Evolutionary conservation across 2,329 filamentous ascomycete species (phyloP).

Genomic region (Trichophaea hybrida): DNA sequence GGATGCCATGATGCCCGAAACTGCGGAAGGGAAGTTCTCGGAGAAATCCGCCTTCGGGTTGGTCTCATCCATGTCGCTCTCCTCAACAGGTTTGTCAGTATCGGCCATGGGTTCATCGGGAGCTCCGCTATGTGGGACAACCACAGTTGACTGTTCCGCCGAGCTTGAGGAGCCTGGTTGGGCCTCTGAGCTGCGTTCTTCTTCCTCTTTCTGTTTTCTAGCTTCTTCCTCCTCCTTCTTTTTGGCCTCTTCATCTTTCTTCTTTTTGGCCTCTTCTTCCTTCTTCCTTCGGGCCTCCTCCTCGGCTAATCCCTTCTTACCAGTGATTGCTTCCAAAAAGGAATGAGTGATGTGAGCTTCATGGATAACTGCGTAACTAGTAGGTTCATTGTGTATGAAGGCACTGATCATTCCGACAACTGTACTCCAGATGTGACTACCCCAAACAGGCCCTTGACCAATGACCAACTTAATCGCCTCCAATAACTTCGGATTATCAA

Average conservation of each 20-base stretch:
- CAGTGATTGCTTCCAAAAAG: constrained; percentile 68
- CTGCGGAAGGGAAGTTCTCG: constrained; percentile 28
- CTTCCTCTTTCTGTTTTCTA: constrained; percentile 5
- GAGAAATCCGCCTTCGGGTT: background rate
- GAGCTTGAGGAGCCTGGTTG: background rate
- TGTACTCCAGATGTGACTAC: constrained; percentile 90
- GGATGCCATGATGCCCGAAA: constrained; percentile 68
- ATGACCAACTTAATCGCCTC: constrained; percentile 67
- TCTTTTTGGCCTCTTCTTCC: constrained; percentile 18
- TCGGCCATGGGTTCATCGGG: background rate
- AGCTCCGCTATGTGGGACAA: background rate
- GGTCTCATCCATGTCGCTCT: background rate
- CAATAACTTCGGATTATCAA: constrained; percentile 79
- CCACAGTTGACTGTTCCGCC: background rate
- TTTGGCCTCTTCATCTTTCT: constrained; percentile 11
- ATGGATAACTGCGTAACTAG: constrained; percentile 87
- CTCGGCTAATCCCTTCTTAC: constrained; percentile 29
- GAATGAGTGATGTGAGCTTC: constrained; percentile 83
- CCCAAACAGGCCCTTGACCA: constrained; percentile 63
- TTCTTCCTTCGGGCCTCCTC: constrained; percentile 29
- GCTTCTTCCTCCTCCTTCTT: constrained; percentile 10
- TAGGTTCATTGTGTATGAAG: constrained; percentile 97
- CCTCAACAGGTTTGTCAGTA: background rate
- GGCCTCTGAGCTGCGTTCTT: constrained; percentile 3
- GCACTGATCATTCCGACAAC: constrained; percentile 82